Evolutionary conservation across 495 filamentous ascomycete genomes (phyloP).

Genomic region (Penicillium maclennaniae): DNA sequence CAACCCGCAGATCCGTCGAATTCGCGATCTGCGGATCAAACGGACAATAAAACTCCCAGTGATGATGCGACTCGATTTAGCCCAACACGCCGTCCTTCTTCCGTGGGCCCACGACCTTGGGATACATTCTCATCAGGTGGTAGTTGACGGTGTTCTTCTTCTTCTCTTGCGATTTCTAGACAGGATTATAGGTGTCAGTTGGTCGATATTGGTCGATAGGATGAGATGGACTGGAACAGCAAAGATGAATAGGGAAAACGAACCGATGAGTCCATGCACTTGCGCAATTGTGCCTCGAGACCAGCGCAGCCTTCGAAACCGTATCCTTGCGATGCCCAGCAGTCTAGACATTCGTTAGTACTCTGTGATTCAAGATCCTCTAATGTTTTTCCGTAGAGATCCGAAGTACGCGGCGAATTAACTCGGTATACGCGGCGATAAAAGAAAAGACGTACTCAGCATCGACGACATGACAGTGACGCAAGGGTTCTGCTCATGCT

Average conservation of each 20-base stretch:
- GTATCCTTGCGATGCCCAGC: conserved; percentile 89
- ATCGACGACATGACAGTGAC: conserved; percentile 83
- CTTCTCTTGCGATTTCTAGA: conserved; percentile 57
- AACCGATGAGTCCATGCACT: conserved; percentile 92
- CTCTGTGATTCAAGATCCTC: neutral
- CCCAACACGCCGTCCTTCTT: conserved; percentile 59
- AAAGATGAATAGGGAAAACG: conserved; percentile 6
- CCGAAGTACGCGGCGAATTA: too few relatives aligned
- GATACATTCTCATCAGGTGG: conserved; percentile 82
- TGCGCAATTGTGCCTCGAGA: conserved; percentile 74
- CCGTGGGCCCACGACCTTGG: conserved; percentile 65
- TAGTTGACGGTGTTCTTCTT: conserved; percentile 91
- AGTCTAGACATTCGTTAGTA: conserved; percentile 45
- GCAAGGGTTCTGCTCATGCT: conserved; percentile 72
- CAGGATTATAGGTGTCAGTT: conserved; percentile 11
- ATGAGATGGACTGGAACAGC: neutral
- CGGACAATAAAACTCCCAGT: conserved; percentile 22
- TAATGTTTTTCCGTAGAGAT: too few relatives aligned
- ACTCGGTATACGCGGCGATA: neutral
- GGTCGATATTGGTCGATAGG: neutral
- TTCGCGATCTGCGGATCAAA: conserved; percentile 1
- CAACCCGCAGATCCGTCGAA: neutral
- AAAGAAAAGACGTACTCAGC: conserved; percentile 60
- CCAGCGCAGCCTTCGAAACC: conserved; percentile 68
- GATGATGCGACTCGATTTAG: conserved; percentile 16